Base-by-base conservation (phyloP, 495 filamentous ascomycete genomes). In the Entonaema liquescens region DNA sequence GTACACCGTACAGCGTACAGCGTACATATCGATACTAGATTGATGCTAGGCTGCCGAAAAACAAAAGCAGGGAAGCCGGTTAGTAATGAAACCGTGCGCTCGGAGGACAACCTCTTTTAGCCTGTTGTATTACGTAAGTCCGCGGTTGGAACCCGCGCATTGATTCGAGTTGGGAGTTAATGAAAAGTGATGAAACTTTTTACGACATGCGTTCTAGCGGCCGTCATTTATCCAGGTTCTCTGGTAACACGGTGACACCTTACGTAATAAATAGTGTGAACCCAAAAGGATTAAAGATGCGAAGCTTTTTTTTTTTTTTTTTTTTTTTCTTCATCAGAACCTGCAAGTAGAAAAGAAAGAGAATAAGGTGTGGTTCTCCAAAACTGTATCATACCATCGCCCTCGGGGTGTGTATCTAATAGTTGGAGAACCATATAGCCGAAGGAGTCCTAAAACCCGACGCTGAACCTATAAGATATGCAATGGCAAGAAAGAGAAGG, bases 101-200 rank as follows among this genome's bases (percentile, higher is more conserved):
- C 61, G 59, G 54, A 63, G 58, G 36, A 44, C 25, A 12, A 21
- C 29, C 53, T 33, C 31, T 29, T 40, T 62, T 65, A 72, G 65
- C 65, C 65, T 68, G 60, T 68, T 17, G 42, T 53, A 65, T 72
- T 68, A 72, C 70, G 65, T 72, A 72, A 72, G 60, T 68, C 15
- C 23, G 33, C 50, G 49, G 31, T 57, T 54, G 49, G 68, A 62
- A 71, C 57, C 65, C 65, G 65, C 57, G 63, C 62, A 42, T 57
- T 42, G 21, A 42, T 17, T 38, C 40, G 49, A 49, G 35, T 25
- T 56, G 28, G 38, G 35, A 44, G 21, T 33, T 52, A 54, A 53
- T 54, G 60, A 54, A 53, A 44, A 21, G 8, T 36, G 28, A 36
- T 56, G 29, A 59, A 38, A 40, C 23, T 44, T 19, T 44, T 59